Evolutionary conservation across 371 early-diverging fungal genomes (phyloP).

Genomic region (Apophysomyces variabilis): DNA sequence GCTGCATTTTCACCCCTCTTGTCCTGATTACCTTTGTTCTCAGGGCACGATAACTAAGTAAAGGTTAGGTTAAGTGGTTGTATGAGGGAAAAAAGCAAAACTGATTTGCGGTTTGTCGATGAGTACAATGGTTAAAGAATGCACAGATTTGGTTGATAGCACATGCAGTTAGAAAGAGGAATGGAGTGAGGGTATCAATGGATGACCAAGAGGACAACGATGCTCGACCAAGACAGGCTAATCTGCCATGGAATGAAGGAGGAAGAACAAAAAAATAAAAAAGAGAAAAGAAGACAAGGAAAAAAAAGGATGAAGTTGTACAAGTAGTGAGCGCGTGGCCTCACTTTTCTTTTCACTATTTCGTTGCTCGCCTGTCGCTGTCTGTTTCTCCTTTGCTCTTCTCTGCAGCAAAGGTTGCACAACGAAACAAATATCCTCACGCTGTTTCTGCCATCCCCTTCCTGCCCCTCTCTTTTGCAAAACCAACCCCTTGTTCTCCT

Average conservation of each 20-base stretch:
- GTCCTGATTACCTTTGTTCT: not conserved
- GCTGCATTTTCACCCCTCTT: not conserved
- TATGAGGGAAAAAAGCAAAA: not conserved
- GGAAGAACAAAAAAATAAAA: not conserved
- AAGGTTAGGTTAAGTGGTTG: not conserved
- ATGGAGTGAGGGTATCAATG: not conserved
- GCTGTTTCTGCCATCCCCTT: slow-evolving; percentile 7
- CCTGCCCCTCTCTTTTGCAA: not conserved
- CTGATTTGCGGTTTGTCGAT: not conserved
- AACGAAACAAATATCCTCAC: slow-evolving; percentile 9
- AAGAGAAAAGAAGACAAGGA: not conserved
- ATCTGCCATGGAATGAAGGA: slow-evolving; percentile 10
- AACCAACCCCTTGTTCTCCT: not conserved
- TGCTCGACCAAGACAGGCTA: slow-evolving; percentile 1
- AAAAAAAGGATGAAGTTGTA: not conserved
- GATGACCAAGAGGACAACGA: slow-evolving; percentile 4
- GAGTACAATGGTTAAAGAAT: slow-evolving; percentile 1
- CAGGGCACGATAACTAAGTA: not conserved
- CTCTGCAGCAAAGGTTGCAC: slow-evolving; percentile 9
- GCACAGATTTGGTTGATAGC: not conserved
- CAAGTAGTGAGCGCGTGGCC: slow-evolving; percentile 10
- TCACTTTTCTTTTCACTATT: slow-evolving; percentile 3
- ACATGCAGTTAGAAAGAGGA: slow-evolving; percentile 1
- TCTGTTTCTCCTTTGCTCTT: slow-evolving; percentile 5
- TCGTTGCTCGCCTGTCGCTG: not conserved